phyloP scores from a whole-genome alignment of 768 basidiomycete genomes.

The Hericium rajendrae region DNA sequence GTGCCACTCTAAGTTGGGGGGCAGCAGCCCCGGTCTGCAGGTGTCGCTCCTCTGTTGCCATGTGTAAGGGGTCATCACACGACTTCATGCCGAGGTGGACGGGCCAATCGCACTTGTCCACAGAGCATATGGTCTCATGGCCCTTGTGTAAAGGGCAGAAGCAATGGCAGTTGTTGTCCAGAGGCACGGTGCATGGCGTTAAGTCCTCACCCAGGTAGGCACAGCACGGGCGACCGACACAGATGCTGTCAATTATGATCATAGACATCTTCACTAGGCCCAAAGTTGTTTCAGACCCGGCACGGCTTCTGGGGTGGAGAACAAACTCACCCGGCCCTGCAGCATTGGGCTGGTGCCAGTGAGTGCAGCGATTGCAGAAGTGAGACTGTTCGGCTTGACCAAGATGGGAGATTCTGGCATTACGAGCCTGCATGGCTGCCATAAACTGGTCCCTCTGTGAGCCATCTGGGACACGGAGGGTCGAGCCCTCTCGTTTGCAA shows the following conservation, averaged over 20 bases:
- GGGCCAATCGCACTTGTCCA: background rate
- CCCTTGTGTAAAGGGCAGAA: background rate
- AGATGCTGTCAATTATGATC: background rate
- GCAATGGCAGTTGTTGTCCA: background rate
- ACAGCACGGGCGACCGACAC: background rate
- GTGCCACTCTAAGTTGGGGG: too few relatives aligned
- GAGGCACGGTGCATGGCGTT: background rate
- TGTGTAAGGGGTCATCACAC: background rate
- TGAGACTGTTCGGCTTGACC: slow-evolving; percentile 21
- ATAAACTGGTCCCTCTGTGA: slow-evolving; percentile 21
- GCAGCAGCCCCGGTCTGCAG: too few relatives aligned
- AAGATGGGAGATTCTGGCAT: slow-evolving; percentile 13
- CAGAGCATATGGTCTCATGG: background rate
- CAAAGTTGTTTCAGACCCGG: background rate
- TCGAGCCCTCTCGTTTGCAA: background rate
- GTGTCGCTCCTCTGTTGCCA: background rate
- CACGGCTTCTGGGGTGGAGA: background rate
- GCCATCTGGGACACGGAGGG: slow-evolving; percentile 17
- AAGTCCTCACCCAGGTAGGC: background rate
- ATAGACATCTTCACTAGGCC: background rate
- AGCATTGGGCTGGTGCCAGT: background rate
- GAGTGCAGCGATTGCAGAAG: background rate
- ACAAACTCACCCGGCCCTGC: background rate
- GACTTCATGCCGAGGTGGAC: background rate
- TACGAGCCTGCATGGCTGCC: slow-evolving; percentile 19